Base-by-base conservation (phyloP, 202 grass and related monocot species). In the Schoenoplectus tabernaemontani region DNA sequence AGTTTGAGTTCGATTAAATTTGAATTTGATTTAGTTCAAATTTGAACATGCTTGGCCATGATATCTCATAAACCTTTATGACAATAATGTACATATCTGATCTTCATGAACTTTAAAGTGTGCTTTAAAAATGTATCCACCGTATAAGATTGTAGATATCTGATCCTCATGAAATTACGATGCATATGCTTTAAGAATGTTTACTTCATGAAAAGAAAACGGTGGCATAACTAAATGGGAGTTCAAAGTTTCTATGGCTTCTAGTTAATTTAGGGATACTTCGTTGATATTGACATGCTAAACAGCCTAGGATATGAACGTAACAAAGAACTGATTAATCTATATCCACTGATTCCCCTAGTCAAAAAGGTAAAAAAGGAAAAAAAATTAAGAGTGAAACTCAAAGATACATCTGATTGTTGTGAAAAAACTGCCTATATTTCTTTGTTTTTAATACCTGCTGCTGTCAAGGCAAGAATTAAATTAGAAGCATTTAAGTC, bases 21-120 rank as follows among this genome's bases (percentile, higher is more conserved):
- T n/a, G n/a, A n/a, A n/a, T n/a, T n/a, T n/a, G n/a, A n/a, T n/a
- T n/a, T n/a, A n/a, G n/a, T n/a, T n/a, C n/a, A n/a, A n/a, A n/a
- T n/a, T n/a, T n/a, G n/a, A n/a, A n/a, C n/a, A n/a, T n/a, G n/a
- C n/a, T n/a, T n/a, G n/a, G n/a, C n/a, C n/a, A n/a, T n/a, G n/a
- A n/a, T n/a, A n/a, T 77, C 78, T 10, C 33, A 43, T 71, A 46
- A 69, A 47, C 66, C 84, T 61, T 82, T 86, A 3, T 88, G 34
- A 88, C 33, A 65, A 65, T 13, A 38, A 28, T 77, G 20, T 51
- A 37, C 34, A 65, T 4, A 37, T 37, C n/a, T n/a, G n/a, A n/a
- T n/a, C n/a, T n/a, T n/a, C n/a, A n/a, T n/a, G n/a, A n/a, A n/a
- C n/a, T n/a, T n/a, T n/a, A n/a, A n/a, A n/a, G 0, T 64, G 33